Base-by-base conservation (phyloP, 2,329 filamentous ascomycete genomes). In the Aspergillus melleus region DNA sequence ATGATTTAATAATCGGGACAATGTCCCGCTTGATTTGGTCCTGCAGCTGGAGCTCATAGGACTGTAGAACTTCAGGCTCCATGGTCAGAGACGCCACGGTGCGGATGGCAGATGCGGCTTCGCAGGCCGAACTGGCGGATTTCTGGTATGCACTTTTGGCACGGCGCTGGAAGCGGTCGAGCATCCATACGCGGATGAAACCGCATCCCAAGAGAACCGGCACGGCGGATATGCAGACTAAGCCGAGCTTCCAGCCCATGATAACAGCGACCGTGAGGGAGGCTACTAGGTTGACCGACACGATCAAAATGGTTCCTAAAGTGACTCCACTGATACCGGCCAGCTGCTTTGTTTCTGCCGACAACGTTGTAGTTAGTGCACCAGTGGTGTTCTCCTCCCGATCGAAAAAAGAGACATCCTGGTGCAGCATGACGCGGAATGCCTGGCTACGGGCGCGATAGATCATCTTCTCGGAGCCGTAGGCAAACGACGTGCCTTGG, bases 391-490 rank as follows among this genome's bases (percentile, higher is more conserved):
- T 58, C 12, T 63, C 59, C 10, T 64, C 64, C 29, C 65, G 63
- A 47, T 72, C 68, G 52, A 71, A 72, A 54, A 69, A 72, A 2
- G 62, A 60, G 42, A 74, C 72, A 39, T 72, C 69, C 44, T 73
- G 68, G 4, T 64, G 61, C 2, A 73, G 62, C 53, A 72, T 65
- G 20, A 65, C 62, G 1, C 61, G 61, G 53, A 70, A 74, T 32
- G 64, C 64, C 46, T 81, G 83, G 73, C 93, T 88, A 66, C 93
- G 86, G 1, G 92, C 90, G 10, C 91, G 86, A 71, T 90, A 90
- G 55, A 96, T 84, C 22, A 97, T 84, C 42, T 86, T 84, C 78
- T 95, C 90, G n/a, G 91, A 92, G 77, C 90, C 92, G 70, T 86
- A 88, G 24, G 91, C 92, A 65, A 97, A 92, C 1, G 87, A 79